These are phyloP conservation scores for Clavispora carvajalis DNA, from an alignment of 805 yeast genomes.

Conservation along the genomic window DNA sequence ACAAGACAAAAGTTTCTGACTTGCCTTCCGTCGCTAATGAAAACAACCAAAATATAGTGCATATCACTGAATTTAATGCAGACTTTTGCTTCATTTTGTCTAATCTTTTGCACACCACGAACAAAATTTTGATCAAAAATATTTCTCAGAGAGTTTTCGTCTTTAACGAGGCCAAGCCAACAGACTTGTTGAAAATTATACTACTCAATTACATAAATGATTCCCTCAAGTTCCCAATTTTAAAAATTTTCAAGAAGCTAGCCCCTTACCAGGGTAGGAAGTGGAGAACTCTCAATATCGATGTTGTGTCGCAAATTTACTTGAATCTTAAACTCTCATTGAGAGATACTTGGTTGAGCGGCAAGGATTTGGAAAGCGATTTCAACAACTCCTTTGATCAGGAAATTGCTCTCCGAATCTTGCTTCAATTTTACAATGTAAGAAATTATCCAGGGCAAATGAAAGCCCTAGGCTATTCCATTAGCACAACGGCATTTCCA, in stretches of 20 bases:
- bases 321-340: constrained; percentile 66
- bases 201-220: constrained; percentile 55
- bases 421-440: constrained; percentile 71
- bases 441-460: constrained; percentile 49
- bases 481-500: not conserved
- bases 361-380: constrained; percentile 71
- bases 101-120: constrained; percentile 50
- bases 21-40: constrained; percentile 23
- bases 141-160: constrained; percentile 65
- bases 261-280: constrained; percentile 90
- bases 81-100: constrained; percentile 45
- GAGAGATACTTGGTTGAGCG: constrained; percentile 84
- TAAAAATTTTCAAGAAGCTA: constrained; percentile 69
- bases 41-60: constrained; percentile 22
- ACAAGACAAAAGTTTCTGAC: constrained; percentile 23
- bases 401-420: constrained; percentile 75
- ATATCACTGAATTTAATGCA: constrained; percentile 26
- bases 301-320: constrained; percentile 80
- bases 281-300: constrained; percentile 94
- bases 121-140: constrained; percentile 58
- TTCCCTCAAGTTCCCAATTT: constrained; percentile 60
- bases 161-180: constrained; percentile 57
- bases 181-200: constrained; percentile 53
- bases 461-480: constrained; percentile 50
- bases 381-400: constrained; percentile 75